Conservation (phyloP, 1,284 basidiomycete species). For the Ceratobasidium sp. region DNA sequence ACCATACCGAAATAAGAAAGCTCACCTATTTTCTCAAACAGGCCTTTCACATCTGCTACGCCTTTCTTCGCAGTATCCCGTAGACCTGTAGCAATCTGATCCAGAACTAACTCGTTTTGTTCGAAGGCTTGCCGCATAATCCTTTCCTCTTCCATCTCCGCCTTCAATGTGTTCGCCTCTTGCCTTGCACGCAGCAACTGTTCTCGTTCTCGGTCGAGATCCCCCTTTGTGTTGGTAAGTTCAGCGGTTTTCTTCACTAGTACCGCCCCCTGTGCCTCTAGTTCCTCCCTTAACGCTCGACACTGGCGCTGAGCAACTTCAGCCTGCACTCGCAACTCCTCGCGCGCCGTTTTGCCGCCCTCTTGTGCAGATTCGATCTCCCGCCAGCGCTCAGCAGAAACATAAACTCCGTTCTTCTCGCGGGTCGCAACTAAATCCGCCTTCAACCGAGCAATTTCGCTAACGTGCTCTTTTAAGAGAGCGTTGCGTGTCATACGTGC, state of each 20-base stretch:
- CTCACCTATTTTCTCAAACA: conserved; percentile 89
- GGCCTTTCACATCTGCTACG: conserved; percentile 75
- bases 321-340: conserved; percentile 85
- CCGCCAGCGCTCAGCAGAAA: conserved; percentile 90
- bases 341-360: conserved; percentile 77
- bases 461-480: conserved; percentile 93
- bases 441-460: conserved; percentile 94
- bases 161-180: conserved; percentile 69
- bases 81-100: conserved; percentile 78
- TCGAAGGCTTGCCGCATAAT: conserved; percentile 82
- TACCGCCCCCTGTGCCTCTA: conserved; percentile 86
- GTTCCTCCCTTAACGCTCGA: conserved; percentile 85
- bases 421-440: conserved; percentile 88
- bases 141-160: conserved; percentile 80
- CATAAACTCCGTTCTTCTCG: conserved; percentile 95
- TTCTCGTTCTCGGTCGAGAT: conserved; percentile 68
- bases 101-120: conserved; percentile 77
- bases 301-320: conserved; percentile 88
- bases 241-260: conserved; percentile 83
- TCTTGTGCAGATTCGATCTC: conserved; percentile 86
- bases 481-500: conserved; percentile 94
- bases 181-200: conserved; percentile 67
- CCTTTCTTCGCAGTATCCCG: conserved; percentile 77
- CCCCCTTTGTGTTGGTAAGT: conserved; percentile 73
- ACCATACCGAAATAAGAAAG: conserved; percentile 25